A percentile compares a stretch with the other conserved stretches of the same genome.
phyloP scores from a whole-genome alignment of 768 basidiomycete genomes.

The Pulveroboletus sp. region DNA sequence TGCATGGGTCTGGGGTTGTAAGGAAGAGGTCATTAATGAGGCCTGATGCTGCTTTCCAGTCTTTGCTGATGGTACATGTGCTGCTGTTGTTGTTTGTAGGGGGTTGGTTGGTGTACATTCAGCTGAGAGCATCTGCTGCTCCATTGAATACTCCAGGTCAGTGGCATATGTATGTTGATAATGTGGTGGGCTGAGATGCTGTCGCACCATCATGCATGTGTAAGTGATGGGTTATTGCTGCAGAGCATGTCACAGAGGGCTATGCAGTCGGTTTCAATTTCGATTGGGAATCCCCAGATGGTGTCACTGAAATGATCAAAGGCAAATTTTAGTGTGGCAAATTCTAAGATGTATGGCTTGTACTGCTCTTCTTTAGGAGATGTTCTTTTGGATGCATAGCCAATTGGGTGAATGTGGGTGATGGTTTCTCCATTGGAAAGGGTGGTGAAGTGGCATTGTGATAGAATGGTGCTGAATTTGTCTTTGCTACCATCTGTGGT shows the following conservation, averaged over 20 bases:
- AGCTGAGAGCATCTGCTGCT: conserved; percentile 32
- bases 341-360: conserved; percentile 34
- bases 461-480: conserved; percentile 32
- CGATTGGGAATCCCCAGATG: conserved; percentile 29
- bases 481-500: conserved; percentile 33
- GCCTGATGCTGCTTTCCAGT: conserved; percentile 18
- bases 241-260: conserved; percentile 24
- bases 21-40: conserved; percentile 23
- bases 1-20: not conserved
- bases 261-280: conserved; percentile 26
- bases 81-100: conserved; percentile 23
- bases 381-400: conserved; percentile 32
- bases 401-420: not conserved
- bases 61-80: conserved; percentile 30
- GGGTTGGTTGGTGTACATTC: not conserved
- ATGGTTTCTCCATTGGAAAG: not conserved
- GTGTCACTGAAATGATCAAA: conserved; percentile 32
- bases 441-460: conserved; percentile 12
- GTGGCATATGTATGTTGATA: conserved; percentile 11
- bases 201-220: conserved; percentile 29
- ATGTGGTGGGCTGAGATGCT: conserved; percentile 20
- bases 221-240: conserved; percentile 1
- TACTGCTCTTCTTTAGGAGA: conserved; percentile 30
- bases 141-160: conserved; percentile 19
- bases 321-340: conserved; percentile 34